phyloP scores from a whole-genome alignment of 495 filamentous ascomycete genomes.

The Aspergillus funiculosus region DNA sequence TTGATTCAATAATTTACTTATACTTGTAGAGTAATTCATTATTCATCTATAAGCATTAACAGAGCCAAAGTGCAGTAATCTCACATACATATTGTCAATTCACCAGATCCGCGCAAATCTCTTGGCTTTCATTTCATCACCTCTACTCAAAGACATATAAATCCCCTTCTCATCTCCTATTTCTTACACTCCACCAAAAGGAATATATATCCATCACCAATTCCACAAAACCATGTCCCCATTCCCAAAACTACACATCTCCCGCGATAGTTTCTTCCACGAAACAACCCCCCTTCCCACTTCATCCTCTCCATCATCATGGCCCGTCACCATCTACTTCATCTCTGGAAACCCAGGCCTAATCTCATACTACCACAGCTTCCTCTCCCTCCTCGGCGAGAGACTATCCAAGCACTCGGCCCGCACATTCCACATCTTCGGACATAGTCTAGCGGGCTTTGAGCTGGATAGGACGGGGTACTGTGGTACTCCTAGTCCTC shows the following conservation, averaged over 20 bases:
- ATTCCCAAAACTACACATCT: constrained; percentile 24
- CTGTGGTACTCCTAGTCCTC: no score
- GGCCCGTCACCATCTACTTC: constrained; percentile 51
- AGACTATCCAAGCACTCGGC: constrained; percentile 2
- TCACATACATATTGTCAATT: no score
- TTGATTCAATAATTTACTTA: no score
- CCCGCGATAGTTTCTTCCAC: constrained; percentile 31
- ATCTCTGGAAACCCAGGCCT: constrained; percentile 86
- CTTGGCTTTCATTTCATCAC: no score
- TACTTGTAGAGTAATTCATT: no score
- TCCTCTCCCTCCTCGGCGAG: constrained; percentile 50
- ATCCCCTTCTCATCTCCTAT: no score
- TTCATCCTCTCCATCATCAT: constrained; percentile 3
- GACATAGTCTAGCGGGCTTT: constrained; percentile 71
- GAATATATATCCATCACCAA: constrained; percentile 4
- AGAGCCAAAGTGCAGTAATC: no score
- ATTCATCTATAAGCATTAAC: no score
- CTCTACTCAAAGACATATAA: no score
- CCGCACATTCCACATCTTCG: constrained; percentile 48
- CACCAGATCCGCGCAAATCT: no score
- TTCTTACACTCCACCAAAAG: no score
- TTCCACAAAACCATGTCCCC: no score
- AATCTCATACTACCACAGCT: constrained; percentile 71
- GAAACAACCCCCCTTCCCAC: constrained; percentile 13
- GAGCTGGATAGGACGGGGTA: constrained; percentile 18